phyloP scores from a whole-genome alignment of 352 stramenopile species.

The Globisporangium cederbergense region DNA sequence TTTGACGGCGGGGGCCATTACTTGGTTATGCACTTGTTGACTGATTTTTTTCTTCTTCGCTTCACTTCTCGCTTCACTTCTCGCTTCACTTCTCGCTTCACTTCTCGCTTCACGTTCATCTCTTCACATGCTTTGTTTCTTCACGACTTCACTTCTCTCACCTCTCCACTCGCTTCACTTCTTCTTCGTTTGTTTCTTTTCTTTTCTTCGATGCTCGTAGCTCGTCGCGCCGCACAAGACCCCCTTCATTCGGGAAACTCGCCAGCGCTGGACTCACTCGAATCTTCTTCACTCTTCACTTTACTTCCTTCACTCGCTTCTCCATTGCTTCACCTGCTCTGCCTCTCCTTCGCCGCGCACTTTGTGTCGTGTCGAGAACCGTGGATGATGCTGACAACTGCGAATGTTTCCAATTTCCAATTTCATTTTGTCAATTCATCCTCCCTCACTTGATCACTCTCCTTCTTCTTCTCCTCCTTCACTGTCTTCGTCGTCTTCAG shows the following conservation, averaged over 20 bases:
- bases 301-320: not conserved
- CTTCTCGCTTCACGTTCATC: constrained; percentile 8
- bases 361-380: not conserved
- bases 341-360: not conserved
- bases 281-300: not conserved
- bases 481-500: constrained; percentile 12
- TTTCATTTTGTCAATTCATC: constrained; percentile 15
- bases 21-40: constrained; percentile 7
- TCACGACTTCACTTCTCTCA: constrained; percentile 19
- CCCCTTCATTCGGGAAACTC: not conserved
- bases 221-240: not conserved
- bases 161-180: constrained; percentile 28
- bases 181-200: constrained; percentile 26
- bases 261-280: not conserved
- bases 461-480: constrained; percentile 6
- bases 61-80: constrained; percentile 17
- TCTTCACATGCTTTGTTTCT: constrained; percentile 15
- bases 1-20: constrained; percentile 11
- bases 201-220: constrained; percentile 4
- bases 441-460: not conserved
- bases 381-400: not conserved
- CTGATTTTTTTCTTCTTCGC: constrained; percentile 24
- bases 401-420: constrained; percentile 13
- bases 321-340: not conserved
- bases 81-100: constrained; percentile 14